Percentiles rank a stretch among this genome's conserved stretches.
These are phyloP conservation scores for Leccinum longicurvipes DNA, from an alignment of 768 basidiomycete species.

Conservation along the genomic window DNA sequence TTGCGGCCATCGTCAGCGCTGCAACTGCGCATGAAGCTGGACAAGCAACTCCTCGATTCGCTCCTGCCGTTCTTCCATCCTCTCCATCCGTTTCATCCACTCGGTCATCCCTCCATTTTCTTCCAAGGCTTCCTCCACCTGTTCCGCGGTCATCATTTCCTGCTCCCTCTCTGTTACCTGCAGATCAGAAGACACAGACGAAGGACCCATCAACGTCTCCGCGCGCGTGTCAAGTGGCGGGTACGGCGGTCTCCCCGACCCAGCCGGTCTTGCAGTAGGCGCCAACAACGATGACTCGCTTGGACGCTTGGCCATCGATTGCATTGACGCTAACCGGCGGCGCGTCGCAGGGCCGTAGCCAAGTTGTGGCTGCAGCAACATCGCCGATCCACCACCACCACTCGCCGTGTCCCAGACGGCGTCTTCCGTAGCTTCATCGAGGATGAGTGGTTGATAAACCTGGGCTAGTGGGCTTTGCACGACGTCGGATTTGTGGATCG, in stretches of 20 bases:
- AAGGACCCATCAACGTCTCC: conserved; percentile 14
- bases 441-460: conserved; percentile 63
- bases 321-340: conserved; percentile 37
- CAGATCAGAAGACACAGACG: conserved; percentile 30
- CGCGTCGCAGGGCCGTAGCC: conserved; percentile 42
- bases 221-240: conserved; percentile 26
- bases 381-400: conserved; percentile 3
- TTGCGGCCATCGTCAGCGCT: conserved; percentile 1
- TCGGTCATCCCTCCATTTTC: conserved; percentile 25
- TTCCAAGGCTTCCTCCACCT: conserved; percentile 27
- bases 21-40: conserved; percentile 25
- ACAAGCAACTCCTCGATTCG: conserved; percentile 48
- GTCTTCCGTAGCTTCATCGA: conserved; percentile 44
- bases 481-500: conserved; percentile 19
- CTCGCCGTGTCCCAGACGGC: conserved; percentile 20
- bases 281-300: conserved; percentile 11
- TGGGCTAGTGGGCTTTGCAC: conserved; percentile 63
- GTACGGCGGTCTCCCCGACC: conserved; percentile 7
- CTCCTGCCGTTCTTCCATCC: conserved; percentile 43
- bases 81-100: conserved; percentile 35
- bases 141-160: conserved; percentile 22
- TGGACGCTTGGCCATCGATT: conserved; percentile 14
- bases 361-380: conserved; percentile 11
- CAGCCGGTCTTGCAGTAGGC: not conserved
- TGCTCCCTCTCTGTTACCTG: not conserved